Evolutionary conservation across 2,329 filamentous ascomycete genomes (phyloP).

Genomic region (Talaromyces marneffei): DNA sequence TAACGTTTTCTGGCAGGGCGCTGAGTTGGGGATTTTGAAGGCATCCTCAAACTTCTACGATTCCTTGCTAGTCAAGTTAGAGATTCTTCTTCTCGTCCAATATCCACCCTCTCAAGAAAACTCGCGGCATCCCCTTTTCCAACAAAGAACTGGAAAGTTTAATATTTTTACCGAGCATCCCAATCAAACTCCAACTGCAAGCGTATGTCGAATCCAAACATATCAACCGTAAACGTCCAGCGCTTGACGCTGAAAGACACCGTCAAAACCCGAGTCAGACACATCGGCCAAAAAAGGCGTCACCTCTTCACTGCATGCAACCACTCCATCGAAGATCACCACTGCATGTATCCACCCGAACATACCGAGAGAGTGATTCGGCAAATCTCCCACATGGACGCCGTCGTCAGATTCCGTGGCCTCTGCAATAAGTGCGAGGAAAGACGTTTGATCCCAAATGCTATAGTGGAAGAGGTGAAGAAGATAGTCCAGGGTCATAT

Average conservation of each 20-base stretch:
- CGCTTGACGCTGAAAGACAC: not conserved
- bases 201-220: not conserved
- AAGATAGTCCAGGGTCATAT: not conserved
- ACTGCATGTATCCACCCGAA: conserved; percentile 9
- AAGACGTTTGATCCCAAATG: not conserved
- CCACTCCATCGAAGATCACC: conserved; percentile 7
- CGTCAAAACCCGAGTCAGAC: not conserved
- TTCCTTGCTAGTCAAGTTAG: not conserved
- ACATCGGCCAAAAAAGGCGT: not conserved
- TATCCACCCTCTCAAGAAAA: not conserved
- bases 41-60: not conserved
- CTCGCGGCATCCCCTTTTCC: not conserved
- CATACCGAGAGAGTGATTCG: not conserved
- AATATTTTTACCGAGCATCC: not conserved
- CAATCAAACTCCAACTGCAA: not conserved
- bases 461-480: not conserved
- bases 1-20: not conserved
- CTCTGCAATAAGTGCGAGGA: conserved; percentile 8
- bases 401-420: not conserved
- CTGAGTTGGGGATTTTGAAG: not conserved
- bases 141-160: not conserved
- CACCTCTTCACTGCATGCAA: conserved; percentile 6
- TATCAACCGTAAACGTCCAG: not conserved
- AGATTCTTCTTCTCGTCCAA: not conserved
- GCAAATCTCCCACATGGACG: not conserved